Evolutionary conservation across 768 basidiomycete genomes (phyloP).

Genomic region (Boletus sp.): DNA sequence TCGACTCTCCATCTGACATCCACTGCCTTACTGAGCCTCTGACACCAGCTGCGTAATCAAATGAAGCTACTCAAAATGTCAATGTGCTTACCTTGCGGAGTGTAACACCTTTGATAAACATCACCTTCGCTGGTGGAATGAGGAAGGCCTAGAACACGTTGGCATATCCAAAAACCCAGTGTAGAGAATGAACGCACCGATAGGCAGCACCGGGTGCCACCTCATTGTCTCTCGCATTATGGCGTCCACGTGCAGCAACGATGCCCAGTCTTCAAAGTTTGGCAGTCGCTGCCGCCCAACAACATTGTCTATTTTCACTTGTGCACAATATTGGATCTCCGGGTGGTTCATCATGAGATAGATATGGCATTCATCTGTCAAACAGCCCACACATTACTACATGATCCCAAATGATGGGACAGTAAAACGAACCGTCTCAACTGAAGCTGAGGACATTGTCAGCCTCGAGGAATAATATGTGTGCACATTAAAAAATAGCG

Average conservation of each 20-base stretch:
- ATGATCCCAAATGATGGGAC: too few relatives aligned
- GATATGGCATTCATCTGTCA: conserved; percentile 25
- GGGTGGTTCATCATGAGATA: conserved; percentile 32
- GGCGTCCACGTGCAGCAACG: conserved; percentile 1
- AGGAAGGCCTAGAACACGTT: conserved; percentile 32
- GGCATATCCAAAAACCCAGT: not conserved
- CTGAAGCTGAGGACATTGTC: too few relatives aligned
- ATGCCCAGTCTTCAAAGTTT: conserved; percentile 26
- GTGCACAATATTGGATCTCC: conserved; percentile 27
- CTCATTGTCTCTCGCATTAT: conserved; percentile 34
- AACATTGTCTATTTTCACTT: conserved; percentile 32
- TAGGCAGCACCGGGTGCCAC: conserved; percentile 23
- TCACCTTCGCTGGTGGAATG: conserved; percentile 31
- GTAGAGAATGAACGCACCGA: conserved; percentile 16
- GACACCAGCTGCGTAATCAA: too few relatives aligned
- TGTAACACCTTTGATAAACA: conserved; percentile 24
- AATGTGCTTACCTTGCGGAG: conserved; percentile 24
- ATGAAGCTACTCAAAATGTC: too few relatives aligned
- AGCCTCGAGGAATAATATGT: too few relatives aligned
- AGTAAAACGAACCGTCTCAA: too few relatives aligned
- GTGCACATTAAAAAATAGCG: too few relatives aligned
- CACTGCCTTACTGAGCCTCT: too few relatives aligned
- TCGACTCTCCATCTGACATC: too few relatives aligned
- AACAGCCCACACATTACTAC: too few relatives aligned
- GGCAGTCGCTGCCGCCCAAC: conserved; percentile 32